Conservation (phyloP, 2,329 filamentous ascomycete genomes). For the Cercospora sojina region DNA sequence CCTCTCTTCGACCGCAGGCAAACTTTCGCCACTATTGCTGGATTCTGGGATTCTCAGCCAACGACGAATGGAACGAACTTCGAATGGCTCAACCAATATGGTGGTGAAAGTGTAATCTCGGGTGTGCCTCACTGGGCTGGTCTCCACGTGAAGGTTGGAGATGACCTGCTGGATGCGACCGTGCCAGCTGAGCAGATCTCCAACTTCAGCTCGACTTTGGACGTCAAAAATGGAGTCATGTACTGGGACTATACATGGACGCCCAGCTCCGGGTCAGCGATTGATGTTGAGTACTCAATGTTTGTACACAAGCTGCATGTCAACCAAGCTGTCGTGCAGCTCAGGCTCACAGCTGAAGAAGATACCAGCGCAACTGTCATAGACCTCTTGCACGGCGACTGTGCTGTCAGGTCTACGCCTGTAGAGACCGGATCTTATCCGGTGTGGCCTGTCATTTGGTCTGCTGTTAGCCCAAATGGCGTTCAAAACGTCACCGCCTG, state of each 20-base stretch:
- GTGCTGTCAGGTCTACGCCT: constrained; percentile 64
- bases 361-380: constrained; percentile 59
- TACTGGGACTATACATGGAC: constrained; percentile 67
- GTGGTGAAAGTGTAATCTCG: constrained; percentile 67
- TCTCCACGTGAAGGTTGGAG: constrained; percentile 57
- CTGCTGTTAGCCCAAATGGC: constrained; percentile 63
- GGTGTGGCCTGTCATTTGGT: constrained; percentile 57
- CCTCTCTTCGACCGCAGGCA: constrained; percentile 64
- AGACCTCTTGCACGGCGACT: constrained; percentile 66
- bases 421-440: constrained; percentile 57
- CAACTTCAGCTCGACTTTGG: constrained; percentile 60
- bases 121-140: constrained; percentile 69
- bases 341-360: constrained; percentile 57
- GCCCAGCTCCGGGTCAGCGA: constrained; percentile 51
- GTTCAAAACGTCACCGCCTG: constrained; percentile 64
- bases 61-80: constrained; percentile 63
- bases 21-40: constrained; percentile 65
- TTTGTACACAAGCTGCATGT: constrained; percentile 64
- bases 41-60: constrained; percentile 64
- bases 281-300: constrained; percentile 64
- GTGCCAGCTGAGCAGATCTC: constrained; percentile 60
- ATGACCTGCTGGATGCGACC: constrained; percentile 58
- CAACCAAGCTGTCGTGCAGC: constrained; percentile 60
- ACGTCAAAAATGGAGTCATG: constrained; percentile 62
- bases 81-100: constrained; percentile 67